These are phyloP conservation scores for Auricularia cornea DNA, from an alignment of 768 basidiomycete species.

Conservation along the genomic window DNA sequence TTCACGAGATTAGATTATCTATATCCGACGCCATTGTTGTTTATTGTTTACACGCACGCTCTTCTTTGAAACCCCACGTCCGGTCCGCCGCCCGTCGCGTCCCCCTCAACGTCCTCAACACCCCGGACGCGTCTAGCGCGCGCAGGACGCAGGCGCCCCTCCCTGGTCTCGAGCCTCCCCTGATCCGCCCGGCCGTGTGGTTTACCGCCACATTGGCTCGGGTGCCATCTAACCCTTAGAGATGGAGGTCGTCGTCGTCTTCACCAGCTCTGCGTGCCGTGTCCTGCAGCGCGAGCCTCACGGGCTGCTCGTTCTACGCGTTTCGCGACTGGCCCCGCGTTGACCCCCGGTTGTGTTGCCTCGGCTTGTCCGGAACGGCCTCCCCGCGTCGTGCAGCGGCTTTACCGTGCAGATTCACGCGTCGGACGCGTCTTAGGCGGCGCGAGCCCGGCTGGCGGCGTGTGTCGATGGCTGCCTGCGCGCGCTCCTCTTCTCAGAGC, in stretches of 20 bases:
- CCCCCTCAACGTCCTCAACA: not conserved
- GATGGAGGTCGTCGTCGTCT: not conserved
- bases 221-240: conserved; percentile 1
- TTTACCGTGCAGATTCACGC: not conserved
- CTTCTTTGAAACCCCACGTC: not conserved
- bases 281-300: not conserved
- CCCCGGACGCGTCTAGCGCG: not conserved
- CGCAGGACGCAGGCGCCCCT: not conserved
- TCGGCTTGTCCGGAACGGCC: not conserved
- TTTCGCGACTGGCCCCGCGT: not conserved
- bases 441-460: not conserved
- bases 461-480: not conserved
- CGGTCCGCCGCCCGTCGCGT: not conserved
- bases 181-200: not conserved
- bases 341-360: not conserved
- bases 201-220: not conserved
- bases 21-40: not conserved
- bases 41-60: not conserved
- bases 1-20: not conserved
- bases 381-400: not conserved
- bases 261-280: not conserved
- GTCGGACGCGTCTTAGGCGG: not conserved
- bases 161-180: not conserved
- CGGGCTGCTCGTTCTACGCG: not conserved
- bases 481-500: not conserved